Evolutionary conservation across 768 basidiomycete genomes (phyloP), one percentile per base, ranked within the genome.

Genomic region (Suillus subluteus): DNA sequence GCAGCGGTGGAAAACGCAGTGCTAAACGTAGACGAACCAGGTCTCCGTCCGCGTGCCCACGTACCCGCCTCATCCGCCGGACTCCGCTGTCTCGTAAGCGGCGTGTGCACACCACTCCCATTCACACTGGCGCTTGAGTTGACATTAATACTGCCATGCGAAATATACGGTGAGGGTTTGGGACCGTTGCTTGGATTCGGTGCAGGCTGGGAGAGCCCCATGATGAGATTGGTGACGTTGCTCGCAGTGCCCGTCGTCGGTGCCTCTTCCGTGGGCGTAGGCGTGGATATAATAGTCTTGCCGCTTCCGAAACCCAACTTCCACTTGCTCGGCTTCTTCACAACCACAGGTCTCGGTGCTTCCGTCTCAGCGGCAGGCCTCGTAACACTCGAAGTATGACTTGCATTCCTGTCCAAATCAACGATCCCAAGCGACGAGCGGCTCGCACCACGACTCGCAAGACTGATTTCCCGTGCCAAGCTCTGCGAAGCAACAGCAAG

Each of bases 391-490:
- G 73, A 73, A 48, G 73, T 67, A 46, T 67, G 67, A 48, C 74
- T 74, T 38, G 67, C 65, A 16, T 62, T 68, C 23, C 71, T 73
- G 65, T 72, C 70, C 67, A 78, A 70, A 26, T 75, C 71, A 7
- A 73, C 59, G 54, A 71, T 58, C 15, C 63, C 52, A 7, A 76
- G 79, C 0, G 83, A 82, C 9, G 83, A 79, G 65, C 80, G 83
- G 21, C 87, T 87, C 18, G 43, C 63, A 18, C 59, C 59, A 12
- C 59, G 59, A 21, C 59, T 61, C 1, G 87, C 88, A 67, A 84
- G 85, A 73, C 91, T 92, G 72, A 97, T 87, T 79, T 96, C 92
- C 68, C 95, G 84, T 26, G 91, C 95, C 41, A 97, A 84, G 5
- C 87, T 83, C 75, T 97, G 92, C 7, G 92, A 92, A 1, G 91